Evolutionary conservation across 2,329 filamentous ascomycete species (phyloP), one percentile per base, ranked within the genome.

Genomic region (Alternaria infectoria): DNA sequence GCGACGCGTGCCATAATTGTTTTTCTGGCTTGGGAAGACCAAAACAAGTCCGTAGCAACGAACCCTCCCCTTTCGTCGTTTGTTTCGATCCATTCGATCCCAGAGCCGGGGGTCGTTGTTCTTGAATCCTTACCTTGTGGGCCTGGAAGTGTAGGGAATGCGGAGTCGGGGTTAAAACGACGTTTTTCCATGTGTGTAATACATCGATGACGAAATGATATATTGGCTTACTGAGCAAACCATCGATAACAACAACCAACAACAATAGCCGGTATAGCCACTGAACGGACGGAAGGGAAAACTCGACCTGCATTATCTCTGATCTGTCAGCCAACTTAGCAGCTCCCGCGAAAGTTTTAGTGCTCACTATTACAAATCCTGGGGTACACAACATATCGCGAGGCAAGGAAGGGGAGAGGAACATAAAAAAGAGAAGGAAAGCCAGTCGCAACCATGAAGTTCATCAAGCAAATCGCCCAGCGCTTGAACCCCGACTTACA

Each of bases 391-490:
- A 17, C 49, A 52, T 8, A n/a, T 52, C n/a, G 19, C 28, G 30
- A 23, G 28, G 28, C 7, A 28, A 23, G 21, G 2, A 7, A 23
- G 44, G 44, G 8, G 47, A 19, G 49, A 32, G 26, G 19, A 10
- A 2, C 15, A 52, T 51, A 40, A 40, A 15, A 9, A 36, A 11
- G 19, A 15, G 23, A 13, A 5, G 46, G 26, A 28, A 23, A 13
- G 13, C 3, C 32, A 30, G 19, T 11, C 36, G 36, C 40, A 45
- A 21, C 13, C 43, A 62, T 62, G 59, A 54, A 54, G 49, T 62
- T 62, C 55, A 62, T 59, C 40, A 62, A 62, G 49, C 47, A 52
- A 19, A 57, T 62, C 6, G 49, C 59, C 11, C 59, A 59, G 49
- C 47, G 56, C 25, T 6, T 62, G 15, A 62, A 62, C 8, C 59